These are phyloP conservation scores for Rhizopogon vulgaris DNA, from an alignment of 768 basidiomycete genomes.

Conservation along the genomic window DNA sequence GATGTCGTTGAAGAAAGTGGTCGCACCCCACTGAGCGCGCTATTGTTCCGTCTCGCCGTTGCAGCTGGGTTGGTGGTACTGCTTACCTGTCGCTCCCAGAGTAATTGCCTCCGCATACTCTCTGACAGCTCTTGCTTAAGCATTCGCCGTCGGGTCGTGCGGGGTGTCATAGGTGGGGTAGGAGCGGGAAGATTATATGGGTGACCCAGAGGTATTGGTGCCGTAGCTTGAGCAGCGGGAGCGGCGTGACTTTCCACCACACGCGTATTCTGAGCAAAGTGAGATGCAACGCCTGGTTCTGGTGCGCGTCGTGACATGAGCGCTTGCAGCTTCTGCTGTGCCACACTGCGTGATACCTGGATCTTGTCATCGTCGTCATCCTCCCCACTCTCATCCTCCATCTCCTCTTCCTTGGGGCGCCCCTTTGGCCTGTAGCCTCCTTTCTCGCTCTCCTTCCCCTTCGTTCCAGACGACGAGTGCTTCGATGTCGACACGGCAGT, in stretches of 20 bases:
- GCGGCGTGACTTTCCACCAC: slow-evolving; percentile 13
- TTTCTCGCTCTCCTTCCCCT: slow-evolving; percentile 21
- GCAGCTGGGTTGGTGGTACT: slow-evolving; percentile 39
- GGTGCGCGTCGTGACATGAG: slow-evolving; percentile 43
- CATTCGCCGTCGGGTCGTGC: slow-evolving; percentile 82
- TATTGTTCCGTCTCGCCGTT: slow-evolving; percentile 23
- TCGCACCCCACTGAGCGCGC: slow-evolving; percentile 24
- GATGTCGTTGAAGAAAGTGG: slow-evolving; percentile 26
- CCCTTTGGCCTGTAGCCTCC: slow-evolving; percentile 58
- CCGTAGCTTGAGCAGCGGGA: slow-evolving; percentile 28
- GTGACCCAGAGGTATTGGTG: slow-evolving; percentile 54
- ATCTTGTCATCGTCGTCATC: slow-evolving; percentile 46
- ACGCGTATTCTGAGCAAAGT: slow-evolving; percentile 13
- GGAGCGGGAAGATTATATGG: slow-evolving; percentile 72
- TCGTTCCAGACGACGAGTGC: slow-evolving; percentile 17
- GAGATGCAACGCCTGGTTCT: slow-evolving; percentile 19
- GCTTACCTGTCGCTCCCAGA: slow-evolving; percentile 76
- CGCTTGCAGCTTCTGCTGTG: slow-evolving; percentile 59
- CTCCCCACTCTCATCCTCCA: slow-evolving; percentile 59
- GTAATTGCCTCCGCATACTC: slow-evolving; percentile 69
- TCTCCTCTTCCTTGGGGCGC: slow-evolving; percentile 55
- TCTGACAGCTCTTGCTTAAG: slow-evolving; percentile 81
- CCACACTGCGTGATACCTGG: slow-evolving; percentile 60
- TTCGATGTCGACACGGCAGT: slow-evolving; percentile 30
- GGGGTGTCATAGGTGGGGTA: slow-evolving; percentile 68